Percentiles rank a stretch among this genome's conserved stretches.
Conservation (phyloP, 768 basidiomycete species). For the Podaxis sp. region DNA sequence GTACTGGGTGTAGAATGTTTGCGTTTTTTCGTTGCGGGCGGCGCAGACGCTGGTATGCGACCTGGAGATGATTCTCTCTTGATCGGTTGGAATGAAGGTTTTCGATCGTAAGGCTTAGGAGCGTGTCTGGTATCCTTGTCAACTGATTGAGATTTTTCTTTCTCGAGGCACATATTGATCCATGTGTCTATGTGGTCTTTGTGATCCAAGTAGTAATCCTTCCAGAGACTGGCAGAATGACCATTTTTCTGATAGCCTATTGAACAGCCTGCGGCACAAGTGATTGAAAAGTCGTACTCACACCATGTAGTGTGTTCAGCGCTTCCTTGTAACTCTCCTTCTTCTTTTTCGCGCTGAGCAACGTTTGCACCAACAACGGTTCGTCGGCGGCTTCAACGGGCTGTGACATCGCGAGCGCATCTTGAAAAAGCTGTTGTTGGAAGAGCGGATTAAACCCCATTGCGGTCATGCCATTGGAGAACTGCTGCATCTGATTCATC, state of each 20-base stretch:
- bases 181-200: conserved; percentile 56
- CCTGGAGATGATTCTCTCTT: conserved; percentile 21
- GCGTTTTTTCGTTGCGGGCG: conserved; percentile 8
- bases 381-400: conserved; percentile 63
- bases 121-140: conserved; percentile 13
- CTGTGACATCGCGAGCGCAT: conserved; percentile 50
- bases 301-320: conserved; percentile 66
- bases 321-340: conserved; percentile 61
- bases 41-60: conserved; percentile 5
- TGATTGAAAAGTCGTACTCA: conserved; percentile 31
- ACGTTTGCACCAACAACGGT: conserved; percentile 50
- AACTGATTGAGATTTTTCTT: conserved; percentile 21
- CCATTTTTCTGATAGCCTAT: conserved; percentile 38
- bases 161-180: conserved; percentile 35
- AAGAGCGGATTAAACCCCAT: conserved; percentile 43
- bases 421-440: conserved; percentile 56
- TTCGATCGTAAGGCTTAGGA: conserved; percentile 8
- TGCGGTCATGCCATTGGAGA: conserved; percentile 30
- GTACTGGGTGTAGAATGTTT: conserved; percentile 10
- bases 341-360: conserved; percentile 39
- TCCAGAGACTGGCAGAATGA: conserved; percentile 67
- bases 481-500: conserved; percentile 34
- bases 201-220: conserved; percentile 78
- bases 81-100: conserved; percentile 9
- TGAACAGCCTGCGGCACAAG: conserved; percentile 20